Conservation (phyloP, 331 rosid species). For the Stylosanthes scabra region DNA sequence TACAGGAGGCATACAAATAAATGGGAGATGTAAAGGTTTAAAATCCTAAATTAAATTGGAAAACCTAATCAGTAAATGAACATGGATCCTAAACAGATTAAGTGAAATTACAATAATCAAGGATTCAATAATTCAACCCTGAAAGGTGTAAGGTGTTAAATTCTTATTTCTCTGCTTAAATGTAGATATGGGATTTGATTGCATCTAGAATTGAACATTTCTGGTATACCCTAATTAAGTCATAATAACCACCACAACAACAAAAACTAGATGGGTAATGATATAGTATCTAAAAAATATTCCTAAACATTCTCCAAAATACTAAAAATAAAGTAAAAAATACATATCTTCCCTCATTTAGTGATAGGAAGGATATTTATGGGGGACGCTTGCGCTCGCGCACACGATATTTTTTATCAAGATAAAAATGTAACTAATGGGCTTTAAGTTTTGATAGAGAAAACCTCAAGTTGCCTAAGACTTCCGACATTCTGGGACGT, state of each 20-base stretch:
- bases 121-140: not conserved
- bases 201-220: constrained; percentile 4
- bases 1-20: constrained; percentile 31
- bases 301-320: too few relatives aligned
- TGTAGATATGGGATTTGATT: constrained; percentile 8
- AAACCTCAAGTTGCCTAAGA: constrained; percentile 94
- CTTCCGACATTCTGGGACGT: constrained; percentile 78
- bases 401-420: not conserved
- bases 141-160: constrained; percentile 7
- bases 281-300: too few relatives aligned
- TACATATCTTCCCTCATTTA: too few relatives aligned
- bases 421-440: constrained; percentile 28
- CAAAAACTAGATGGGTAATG: not conserved
- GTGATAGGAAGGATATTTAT: not conserved
- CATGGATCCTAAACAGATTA: constrained; percentile 2
- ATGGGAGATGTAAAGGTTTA: constrained; percentile 4
- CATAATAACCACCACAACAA: constrained; percentile 6
- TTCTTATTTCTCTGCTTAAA: constrained; percentile 19
- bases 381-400: too few relatives aligned
- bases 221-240: constrained; percentile 6
- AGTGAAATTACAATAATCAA: constrained; percentile 4
- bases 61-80: constrained; percentile 5
- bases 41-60: constrained; percentile 7
- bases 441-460: constrained; percentile 24
- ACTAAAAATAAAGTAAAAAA: too few relatives aligned